phyloP scores from a whole-genome alignment of 257 asterid genomes.

The Solanum stenotomum region DNA sequence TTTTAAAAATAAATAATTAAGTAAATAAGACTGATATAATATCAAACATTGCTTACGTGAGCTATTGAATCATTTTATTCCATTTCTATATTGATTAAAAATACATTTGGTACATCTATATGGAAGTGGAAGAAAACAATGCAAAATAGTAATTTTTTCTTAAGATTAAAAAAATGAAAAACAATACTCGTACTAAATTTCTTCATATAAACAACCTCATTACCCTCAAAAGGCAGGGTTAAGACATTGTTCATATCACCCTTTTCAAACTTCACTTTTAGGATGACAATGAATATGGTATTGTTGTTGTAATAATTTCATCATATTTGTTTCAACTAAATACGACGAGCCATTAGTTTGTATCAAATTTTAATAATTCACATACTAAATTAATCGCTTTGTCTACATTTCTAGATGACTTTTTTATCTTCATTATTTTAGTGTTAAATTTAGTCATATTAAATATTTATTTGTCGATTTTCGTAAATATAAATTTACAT shows the following conservation, averaged over 20 bases:
- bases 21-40: too few relatives aligned
- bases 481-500: neutral
- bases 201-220: neutral
- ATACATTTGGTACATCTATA: neutral
- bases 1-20: too few relatives aligned
- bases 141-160: neutral
- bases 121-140: neutral
- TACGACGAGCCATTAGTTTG: neutral
- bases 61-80: too few relatives aligned
- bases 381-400: too few relatives aligned
- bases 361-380: neutral
- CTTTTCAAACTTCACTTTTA: too few relatives aligned
- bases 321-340: neutral
- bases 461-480: neutral
- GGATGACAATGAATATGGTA: too few relatives aligned
- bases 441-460: neutral
- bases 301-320: neutral
- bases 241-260: too few relatives aligned
- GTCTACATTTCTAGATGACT: neutral
- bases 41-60: neutral
- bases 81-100: too few relatives aligned
- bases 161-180: too few relatives aligned
- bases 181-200: neutral
- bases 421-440: neutral
- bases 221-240: neutral